Evolutionary conservation across 176 grass and related monocot genomes (phyloP), one percentile per base, ranked within the genome.

Genomic region (Juncus inflexus): DNA sequence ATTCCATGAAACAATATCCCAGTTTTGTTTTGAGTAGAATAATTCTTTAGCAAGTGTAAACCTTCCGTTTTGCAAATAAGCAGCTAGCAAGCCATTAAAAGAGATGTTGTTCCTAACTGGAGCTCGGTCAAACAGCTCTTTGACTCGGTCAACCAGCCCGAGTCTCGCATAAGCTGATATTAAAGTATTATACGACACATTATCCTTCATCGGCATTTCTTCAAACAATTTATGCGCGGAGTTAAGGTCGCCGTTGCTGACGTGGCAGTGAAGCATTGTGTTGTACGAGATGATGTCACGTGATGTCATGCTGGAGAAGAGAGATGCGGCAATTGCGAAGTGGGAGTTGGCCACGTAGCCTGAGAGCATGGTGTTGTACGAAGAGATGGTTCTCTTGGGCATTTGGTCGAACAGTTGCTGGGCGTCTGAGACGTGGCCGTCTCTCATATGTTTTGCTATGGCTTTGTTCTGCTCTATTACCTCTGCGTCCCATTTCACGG

Each of bases 1-100:
- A n/a, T 97, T 97, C 92, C 87, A 97, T 14, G 92, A 91, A 53
- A 97, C 77, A 3, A 76, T 64, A 78, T 89, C 87, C 92, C 92
- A 97, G 60, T 82, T 57, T 7, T 66, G 60, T 58, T 82, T 84
- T 11, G 92, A 91, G 74, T 79, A 61, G 52, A 97, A 97, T 37
- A 97, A 50, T 6, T 40, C 42, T 64, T 76, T 77, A 19, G 92
- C 92, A 15, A 80, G 80, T 3, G 79, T 70, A 19, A 89, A 58
- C 28, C 63, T 78, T 12, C 92, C 87, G 45, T 91, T 91, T 14
- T 77, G 75, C 14, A 86, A 67, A 79, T 97, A 97, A 0, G 87
- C 87, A 1, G 87, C 77, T 67, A 97, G 84, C 53, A 97, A 70
- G 49, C 85, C 87, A 0, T 97, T 97, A 87, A 87, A 97, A 4